Base-by-base conservation (phyloP, 1,284 basidiomycete species). In the Ustilago xerochloae region DNA sequence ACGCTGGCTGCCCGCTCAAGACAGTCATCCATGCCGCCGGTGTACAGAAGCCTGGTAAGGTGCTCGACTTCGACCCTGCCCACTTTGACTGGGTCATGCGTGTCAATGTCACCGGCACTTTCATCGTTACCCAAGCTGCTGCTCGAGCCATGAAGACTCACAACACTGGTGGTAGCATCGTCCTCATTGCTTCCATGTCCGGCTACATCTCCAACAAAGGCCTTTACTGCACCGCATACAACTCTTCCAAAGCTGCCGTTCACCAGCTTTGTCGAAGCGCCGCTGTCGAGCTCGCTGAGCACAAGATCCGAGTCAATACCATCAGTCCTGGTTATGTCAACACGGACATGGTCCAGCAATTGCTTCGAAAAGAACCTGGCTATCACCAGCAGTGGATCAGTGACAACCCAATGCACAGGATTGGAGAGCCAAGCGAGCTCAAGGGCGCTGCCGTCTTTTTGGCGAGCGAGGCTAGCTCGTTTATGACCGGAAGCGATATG, bases 131-230 rank as follows among this genome's bases (percentile, higher is more conserved):
- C 4, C 91, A 92, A 80, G 91, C 91, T 0, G 91, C 90, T 8
- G 92, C 91, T 6, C 87, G 89, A 56, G 89, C 91, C 83, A 92
- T 92, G 91, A 43, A 67, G 15, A 87, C 88, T n/a, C 91, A 90
- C 68, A 88, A 88, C 3, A 88, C 87, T 15, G 87, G 87, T 13
- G 92, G 92, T 0, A 92, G 91, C 75, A 92, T 94, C 71, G 88
- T 92, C 66, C 85, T 93, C 69, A 90, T 93, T 74, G 92, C 91
- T 18, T 92, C 91, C 63, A 93, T 94, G 91, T 91, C 90, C 46
- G 93, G 92, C 15, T 90, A 89, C 55, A 89, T 93, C 72, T 91
- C 91, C 48, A 93, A 93, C 86, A 89, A 86, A 85, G 92, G 70
- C 82, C 63, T 79, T 71, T 46, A 89, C 12, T 92, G 90, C 89